These are phyloP conservation scores for Zasmidium citrigriseum DNA, from an alignment of 2,329 filamentous ascomycete species.

Conservation along the genomic window DNA sequence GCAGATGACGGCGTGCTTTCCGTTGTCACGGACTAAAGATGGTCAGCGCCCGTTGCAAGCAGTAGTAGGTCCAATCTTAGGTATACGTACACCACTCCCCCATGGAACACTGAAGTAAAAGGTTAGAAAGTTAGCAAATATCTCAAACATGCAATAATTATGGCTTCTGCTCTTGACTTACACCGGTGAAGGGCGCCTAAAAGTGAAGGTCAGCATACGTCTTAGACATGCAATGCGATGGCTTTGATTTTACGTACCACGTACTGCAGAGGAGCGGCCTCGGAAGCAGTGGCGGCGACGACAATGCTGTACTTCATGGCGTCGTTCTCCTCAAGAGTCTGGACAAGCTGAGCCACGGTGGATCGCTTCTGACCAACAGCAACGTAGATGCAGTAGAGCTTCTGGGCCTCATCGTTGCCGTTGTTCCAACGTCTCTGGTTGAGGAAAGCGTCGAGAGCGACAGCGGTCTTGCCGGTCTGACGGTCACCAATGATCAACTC, in stretches of 20 bases:
- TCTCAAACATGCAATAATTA: constrained; percentile 37
- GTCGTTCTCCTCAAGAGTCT: constrained; percentile 99
- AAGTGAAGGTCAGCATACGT: neutral
- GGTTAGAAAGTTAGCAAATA: constrained; percentile 36
- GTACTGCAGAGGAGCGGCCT: constrained; percentile 64
- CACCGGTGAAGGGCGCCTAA: too few species aligned
- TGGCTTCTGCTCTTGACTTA: neutral
- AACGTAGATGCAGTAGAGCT: constrained; percentile 99
- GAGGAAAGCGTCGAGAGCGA: constrained; percentile 95
- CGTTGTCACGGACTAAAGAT: constrained; percentile 61
- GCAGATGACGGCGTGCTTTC: constrained; percentile 85
- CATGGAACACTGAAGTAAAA: constrained; percentile 71
- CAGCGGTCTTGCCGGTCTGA: constrained; percentile 99
- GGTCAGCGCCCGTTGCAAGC: too few species aligned
- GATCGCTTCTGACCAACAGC: constrained; percentile 99
- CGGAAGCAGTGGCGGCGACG: constrained; percentile 94
- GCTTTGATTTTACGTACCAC: neutral
- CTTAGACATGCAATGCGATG: neutral
- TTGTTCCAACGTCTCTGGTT: constrained; percentile 99
- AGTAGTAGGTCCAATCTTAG: too few species aligned
- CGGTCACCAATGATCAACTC: constrained; percentile 99
- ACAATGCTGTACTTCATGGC: constrained; percentile 97
- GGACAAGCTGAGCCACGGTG: constrained; percentile 97
- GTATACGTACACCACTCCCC: constrained; percentile 15
- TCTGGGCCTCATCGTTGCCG: constrained; percentile 84